A percentile compares a stretch with the other conserved stretches of the same genome.
Conservation (phyloP, 305 asterid genomes). For the Solanum hybrid region DNA sequence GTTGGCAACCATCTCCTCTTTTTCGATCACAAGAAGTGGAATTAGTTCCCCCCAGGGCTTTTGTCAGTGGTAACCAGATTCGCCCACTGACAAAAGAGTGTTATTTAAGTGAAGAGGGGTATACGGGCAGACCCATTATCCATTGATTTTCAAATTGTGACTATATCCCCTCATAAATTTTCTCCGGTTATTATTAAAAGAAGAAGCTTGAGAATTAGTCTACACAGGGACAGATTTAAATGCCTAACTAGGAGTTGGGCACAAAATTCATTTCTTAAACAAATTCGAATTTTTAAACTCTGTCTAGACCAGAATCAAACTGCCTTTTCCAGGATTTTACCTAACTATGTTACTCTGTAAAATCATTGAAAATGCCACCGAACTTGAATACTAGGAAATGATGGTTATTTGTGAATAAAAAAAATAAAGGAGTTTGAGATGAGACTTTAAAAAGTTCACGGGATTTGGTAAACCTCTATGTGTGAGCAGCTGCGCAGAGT, state of each 20-base stretch:
- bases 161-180: neutral
- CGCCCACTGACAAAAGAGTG: neutral
- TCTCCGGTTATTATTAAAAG: neutral
- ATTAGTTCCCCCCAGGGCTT: neutral
- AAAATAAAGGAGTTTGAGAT: neutral
- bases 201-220: neutral
- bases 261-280: neutral
- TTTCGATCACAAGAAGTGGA: neutral
- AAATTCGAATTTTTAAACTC: neutral
- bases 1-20: neutral
- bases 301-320: neutral
- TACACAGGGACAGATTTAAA: neutral
- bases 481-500: neutral
- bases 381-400: neutral
- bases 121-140: neutral
- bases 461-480: neutral
- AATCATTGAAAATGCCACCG: neutral
- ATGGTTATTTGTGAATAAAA: neutral
- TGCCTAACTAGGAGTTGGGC: neutral
- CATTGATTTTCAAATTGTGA: neutral
- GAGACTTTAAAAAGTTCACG: neutral
- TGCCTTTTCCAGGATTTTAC: neutral
- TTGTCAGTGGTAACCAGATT: neutral
- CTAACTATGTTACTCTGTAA: neutral
- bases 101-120: neutral